Base-by-base conservation (phyloP, 192 early-diverging fungal genomes). In the Backusella psychrophila region DNA sequence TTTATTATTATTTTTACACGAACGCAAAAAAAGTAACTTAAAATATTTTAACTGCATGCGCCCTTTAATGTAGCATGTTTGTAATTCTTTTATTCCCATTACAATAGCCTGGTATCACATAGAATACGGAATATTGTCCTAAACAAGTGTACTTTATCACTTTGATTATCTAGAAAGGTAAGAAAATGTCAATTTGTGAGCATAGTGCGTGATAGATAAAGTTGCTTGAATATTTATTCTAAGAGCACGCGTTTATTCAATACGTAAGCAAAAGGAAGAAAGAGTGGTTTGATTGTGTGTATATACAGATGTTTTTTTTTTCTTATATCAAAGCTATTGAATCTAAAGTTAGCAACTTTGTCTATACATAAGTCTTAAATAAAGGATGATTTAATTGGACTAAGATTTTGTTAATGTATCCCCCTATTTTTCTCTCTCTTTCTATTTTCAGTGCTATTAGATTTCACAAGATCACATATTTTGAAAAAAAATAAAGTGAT, bases 81-180 rank as follows among this genome's bases (percentile, higher is more conserved):
- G 56, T 29, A 63, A 63, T 63, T 63, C 56, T 63, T 63, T 63
- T 63, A 63, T 63, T 63, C 56, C 56, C 56, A 56, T 56, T 56
- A 56, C 53, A 23, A 63, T 63, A 63, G 11, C 9, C 11, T 29
- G 23, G 26, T 12, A 63, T 29, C 19, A n/a, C n/a, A 29, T 29
- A n/a, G 26, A 63, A 63, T 12, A 63, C 26, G n/a, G 56, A 63
- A 63, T 23, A 63, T 14, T 26, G 3, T 63, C 26, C 12, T 26
- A 29, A 12, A 63, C 8, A 11, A 29, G 23, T 63, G 26, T 63
- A 63, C 23, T 63, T 63, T 29, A 63, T 63, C 12, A 63, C n/a
- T 63, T 63, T 63, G 21, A 29, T 14, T 63, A 63, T 63, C 56
- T 63, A 63, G 56, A 63, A 63, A 63, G 9, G 23, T 29, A 63